These are phyloP conservation scores for Esteya vermicola DNA, from an alignment of 2,329 filamentous ascomycete genomes.

Conservation along the genomic window DNA sequence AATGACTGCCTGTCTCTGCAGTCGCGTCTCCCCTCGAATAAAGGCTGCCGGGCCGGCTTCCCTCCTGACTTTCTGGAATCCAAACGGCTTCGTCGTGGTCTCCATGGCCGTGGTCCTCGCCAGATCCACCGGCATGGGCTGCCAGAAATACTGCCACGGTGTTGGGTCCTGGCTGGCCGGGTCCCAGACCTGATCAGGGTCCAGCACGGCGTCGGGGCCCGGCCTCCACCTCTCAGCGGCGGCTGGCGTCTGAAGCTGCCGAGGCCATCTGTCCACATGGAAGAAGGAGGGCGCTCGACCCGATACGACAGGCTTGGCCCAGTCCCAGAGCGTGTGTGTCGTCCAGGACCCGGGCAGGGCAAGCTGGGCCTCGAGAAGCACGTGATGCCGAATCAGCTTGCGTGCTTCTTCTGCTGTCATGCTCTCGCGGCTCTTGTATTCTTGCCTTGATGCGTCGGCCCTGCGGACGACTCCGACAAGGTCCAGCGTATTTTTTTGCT, in stretches of 20 bases:
- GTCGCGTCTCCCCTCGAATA: conserved; percentile 22
- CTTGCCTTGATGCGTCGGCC: conserved; percentile 16
- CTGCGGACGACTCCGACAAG: conserved; percentile 17
- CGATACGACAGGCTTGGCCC: conserved; percentile 15
- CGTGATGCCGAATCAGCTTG: conserved; percentile 19
- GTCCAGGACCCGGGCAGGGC: conserved; percentile 29
- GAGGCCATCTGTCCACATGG: conserved; percentile 32
- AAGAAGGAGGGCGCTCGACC: conserved; percentile 23
- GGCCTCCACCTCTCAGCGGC: background rate
- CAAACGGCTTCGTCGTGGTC: conserved; percentile 7
- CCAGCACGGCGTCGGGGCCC: background rate
- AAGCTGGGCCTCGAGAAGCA: conserved; percentile 28
- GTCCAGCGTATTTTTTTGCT: no score
- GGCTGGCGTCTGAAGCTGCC: conserved; percentile 21
- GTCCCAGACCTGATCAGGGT: conserved; percentile 14
- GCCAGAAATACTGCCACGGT: conserved; percentile 8
- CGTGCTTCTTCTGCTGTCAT: conserved; percentile 11
- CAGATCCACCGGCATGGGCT: conserved; percentile 8
- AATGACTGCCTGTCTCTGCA: conserved; percentile 17
- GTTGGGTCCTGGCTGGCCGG: conserved; percentile 15
- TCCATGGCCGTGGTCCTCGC: no score
- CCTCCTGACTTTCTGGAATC: conserved; percentile 12
- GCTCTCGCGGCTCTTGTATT: conserved; percentile 1
- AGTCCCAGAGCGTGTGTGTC: conserved; percentile 20
- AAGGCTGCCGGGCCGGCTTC: conserved; percentile 19